These are phyloP conservation scores for Acmispon strigosus DNA, from an alignment of 306 rosid species.

Conservation along the genomic window DNA sequence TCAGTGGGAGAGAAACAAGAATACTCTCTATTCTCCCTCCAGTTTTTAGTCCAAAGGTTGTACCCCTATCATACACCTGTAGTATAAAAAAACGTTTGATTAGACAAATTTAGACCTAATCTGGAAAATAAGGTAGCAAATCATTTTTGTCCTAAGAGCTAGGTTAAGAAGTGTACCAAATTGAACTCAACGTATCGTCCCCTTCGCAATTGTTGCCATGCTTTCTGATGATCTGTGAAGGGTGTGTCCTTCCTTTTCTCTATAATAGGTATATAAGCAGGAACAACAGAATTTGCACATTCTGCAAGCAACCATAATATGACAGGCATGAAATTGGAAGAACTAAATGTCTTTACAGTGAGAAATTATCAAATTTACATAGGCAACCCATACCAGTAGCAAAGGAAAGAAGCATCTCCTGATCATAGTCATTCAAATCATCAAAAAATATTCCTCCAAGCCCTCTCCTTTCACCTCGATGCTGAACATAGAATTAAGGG, in stretches of 20 bases:
- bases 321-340: conserved; percentile 14
- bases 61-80: conserved; percentile 95
- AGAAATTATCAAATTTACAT: background rate
- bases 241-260: conserved; percentile 82
- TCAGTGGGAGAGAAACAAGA: conserved; percentile 94
- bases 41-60: conserved; percentile 95
- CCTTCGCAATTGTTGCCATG: conserved; percentile 93
- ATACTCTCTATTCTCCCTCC: conserved; percentile 99
- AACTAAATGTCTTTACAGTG: background rate
- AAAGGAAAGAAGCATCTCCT: conserved; percentile 97
- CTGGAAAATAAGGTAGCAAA: background rate
- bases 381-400: conserved; percentile 64
- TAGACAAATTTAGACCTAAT: background rate
- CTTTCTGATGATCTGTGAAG: conserved; percentile 74
- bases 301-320: conserved; percentile 42
- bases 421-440: conserved; percentile 90
- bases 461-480: conserved; percentile 90
- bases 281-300: conserved; percentile 90
- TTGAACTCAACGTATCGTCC: conserved; percentile 96
- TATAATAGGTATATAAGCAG: conserved; percentile 89
- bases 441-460: conserved; percentile 98
- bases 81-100: background rate
- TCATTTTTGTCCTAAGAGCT: background rate
- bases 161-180: conserved; percentile 50
- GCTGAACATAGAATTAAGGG: conserved; percentile 45